Percentiles rank a stretch among this genome's conserved stretches.
Evolutionary conservation across 75 land plant species (phyloP).

Genomic region (Pinus tabuliformis): DNA sequence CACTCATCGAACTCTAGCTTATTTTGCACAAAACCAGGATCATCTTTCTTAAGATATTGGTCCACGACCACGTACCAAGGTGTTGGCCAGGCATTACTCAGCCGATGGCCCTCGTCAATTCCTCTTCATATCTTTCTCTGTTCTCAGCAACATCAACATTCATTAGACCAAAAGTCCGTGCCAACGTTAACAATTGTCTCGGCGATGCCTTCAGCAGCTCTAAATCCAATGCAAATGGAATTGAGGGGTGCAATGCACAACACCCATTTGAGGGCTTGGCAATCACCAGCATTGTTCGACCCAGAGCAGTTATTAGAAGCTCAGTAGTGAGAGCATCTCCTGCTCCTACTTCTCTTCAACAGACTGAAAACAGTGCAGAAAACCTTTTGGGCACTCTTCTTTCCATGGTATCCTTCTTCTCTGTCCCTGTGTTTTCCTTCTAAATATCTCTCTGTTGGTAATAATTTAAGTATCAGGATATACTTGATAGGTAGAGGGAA

Average conservation of each 20-base stretch:
- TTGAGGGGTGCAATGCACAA: neutral
- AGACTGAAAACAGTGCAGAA: slow-evolving; percentile 5
- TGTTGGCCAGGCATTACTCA: too few relatives aligned
- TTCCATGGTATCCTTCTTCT: slow-evolving; percentile 5
- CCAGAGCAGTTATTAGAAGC: neutral
- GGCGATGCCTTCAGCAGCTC: too few relatives aligned
- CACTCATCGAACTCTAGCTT: too few relatives aligned
- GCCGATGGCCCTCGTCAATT: neutral
- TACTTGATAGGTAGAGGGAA: slow-evolving; percentile 52
- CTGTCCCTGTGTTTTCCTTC: too few relatives aligned
- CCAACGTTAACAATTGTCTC: too few relatives aligned
- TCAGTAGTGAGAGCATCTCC: neutral
- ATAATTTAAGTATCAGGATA: too few relatives aligned
- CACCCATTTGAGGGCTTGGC: neutral
- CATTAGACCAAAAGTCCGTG: neutral
- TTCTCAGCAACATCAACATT: neutral
- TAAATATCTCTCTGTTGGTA: too few relatives aligned
- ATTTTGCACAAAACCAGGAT: too few relatives aligned
- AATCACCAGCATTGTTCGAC: neutral
- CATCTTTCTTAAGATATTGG: too few relatives aligned
- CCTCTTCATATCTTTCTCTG: neutral
- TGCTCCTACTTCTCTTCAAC: neutral
- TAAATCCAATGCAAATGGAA: neutral
- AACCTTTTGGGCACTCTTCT: neutral
- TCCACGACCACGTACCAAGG: too few relatives aligned